Evolutionary conservation across 768 basidiomycete species (phyloP).

Genomic region (Lanmaoa rubissima): DNA sequence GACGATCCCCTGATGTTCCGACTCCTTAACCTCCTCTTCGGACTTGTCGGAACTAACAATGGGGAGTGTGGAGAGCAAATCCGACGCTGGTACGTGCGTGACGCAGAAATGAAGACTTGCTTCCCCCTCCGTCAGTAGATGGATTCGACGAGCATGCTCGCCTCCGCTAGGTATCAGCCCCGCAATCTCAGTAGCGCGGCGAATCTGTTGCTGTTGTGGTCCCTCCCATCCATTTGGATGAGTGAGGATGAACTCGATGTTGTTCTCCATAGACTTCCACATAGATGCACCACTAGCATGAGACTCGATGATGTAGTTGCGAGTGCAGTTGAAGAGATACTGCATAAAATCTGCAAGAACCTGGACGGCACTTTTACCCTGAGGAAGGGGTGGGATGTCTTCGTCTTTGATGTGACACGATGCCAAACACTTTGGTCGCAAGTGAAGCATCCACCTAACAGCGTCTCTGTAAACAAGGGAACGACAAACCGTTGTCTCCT

Average conservation of each 20-base stretch:
- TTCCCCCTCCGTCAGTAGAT: constrained; percentile 28
- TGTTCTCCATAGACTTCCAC: constrained; percentile 24
- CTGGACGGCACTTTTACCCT: constrained; percentile 15
- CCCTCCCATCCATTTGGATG: constrained; percentile 36
- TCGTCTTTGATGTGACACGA: constrained; percentile 17
- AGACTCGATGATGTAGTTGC: constrained; percentile 21
- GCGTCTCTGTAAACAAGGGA: background rate
- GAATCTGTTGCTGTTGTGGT: constrained; percentile 30
- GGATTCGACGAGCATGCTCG: constrained; percentile 17
- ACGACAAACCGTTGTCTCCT: background rate
- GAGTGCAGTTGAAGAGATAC: constrained; percentile 27
- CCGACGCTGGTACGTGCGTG: constrained; percentile 37
- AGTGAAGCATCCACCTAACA: constrained; percentile 35
- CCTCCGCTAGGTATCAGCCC: constrained; percentile 18
- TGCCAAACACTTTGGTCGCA: constrained; percentile 27
- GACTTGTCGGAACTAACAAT: background rate
- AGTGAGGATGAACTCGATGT: constrained; percentile 24
- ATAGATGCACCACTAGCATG: constrained; percentile 27
- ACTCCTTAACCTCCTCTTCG: background rate
- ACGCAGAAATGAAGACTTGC: constrained; percentile 39
- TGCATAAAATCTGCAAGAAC: constrained; percentile 28
- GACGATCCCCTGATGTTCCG: constrained; percentile 37
- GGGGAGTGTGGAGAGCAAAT: constrained; percentile 17
- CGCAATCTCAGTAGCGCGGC: constrained; percentile 23
- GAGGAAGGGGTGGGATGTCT: constrained; percentile 27